Percentiles rank a stretch among this genome's conserved stretches.
Evolutionary conservation across 1,284 basidiomycete species (phyloP).

Genomic region (Papiliotrema terrestris): DNA sequence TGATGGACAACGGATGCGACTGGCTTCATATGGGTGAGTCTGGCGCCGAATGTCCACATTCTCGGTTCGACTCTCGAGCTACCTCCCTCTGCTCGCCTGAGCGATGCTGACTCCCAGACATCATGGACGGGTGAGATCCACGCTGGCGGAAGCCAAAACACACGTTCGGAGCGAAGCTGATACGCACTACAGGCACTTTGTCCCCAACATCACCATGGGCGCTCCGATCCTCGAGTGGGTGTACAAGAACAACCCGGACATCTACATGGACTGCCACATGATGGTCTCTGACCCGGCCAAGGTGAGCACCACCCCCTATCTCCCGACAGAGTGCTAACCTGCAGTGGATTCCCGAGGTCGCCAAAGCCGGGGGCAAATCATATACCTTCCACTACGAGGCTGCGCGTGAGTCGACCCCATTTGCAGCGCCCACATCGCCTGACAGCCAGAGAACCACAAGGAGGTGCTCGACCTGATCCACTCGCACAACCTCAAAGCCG

Average conservation of each 20-base stretch:
- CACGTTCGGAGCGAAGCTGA: not conserved
- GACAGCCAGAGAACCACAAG: slow-evolving; percentile 58
- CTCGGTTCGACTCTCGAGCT: too few species aligned
- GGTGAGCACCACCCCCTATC: slow-evolving; percentile 53
- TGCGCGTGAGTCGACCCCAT: slow-evolving; percentile 59
- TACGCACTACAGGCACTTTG: slow-evolving; percentile 67
- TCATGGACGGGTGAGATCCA: slow-evolving; percentile 81
- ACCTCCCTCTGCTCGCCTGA: too few species aligned
- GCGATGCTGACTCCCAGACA: slow-evolving; percentile 61
- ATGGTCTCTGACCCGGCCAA: slow-evolving; percentile 94
- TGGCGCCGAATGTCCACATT: too few species aligned
- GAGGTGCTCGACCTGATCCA: slow-evolving; percentile 74
- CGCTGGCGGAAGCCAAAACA: not conserved
- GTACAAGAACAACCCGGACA: slow-evolving; percentile 82
- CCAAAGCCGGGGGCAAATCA: slow-evolving; percentile 86
- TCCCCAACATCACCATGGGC: slow-evolving; percentile 97
- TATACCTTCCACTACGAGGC: slow-evolving; percentile 99
- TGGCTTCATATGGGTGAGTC: slow-evolving; percentile 92
- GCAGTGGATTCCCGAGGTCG: slow-evolving; percentile 95
- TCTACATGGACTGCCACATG: slow-evolving; percentile 99
- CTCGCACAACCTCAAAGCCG: slow-evolving; percentile 69
- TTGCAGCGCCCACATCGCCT: not conserved
- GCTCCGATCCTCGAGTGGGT: slow-evolving; percentile 86
- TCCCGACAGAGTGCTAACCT: too few species aligned
- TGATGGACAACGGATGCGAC: slow-evolving; percentile 86